These are phyloP conservation scores for Colletotrichum lini DNA, from an alignment of 2,329 filamentous ascomycete species.

Conservation along the genomic window DNA sequence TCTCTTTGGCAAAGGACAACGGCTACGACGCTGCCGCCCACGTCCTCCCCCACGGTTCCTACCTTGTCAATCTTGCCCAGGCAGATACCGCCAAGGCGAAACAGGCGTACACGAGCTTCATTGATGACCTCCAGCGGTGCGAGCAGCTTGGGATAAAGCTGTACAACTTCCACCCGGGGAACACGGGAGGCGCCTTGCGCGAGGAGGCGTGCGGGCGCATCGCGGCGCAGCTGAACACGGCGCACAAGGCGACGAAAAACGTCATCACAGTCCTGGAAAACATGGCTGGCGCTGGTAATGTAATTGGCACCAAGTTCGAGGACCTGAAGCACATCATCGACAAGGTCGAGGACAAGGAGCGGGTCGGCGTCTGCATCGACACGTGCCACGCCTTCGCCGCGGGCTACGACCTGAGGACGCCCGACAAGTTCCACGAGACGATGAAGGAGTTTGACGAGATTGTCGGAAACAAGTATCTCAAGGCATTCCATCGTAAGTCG, in stretches of 20 bases:
- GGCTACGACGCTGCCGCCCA: conserved; percentile 79
- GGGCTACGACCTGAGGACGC: conserved; percentile 88
- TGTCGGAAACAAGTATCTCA: conserved; percentile 84
- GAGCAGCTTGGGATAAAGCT: conserved; percentile 87
- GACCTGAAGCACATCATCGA: conserved; percentile 90
- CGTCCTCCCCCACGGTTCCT: conserved; percentile 93
- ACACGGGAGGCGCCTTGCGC: conserved; percentile 77
- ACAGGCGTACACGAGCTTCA: conserved; percentile 87
- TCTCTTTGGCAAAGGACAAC: conserved; percentile 75
- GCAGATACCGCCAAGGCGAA: conserved; percentile 82
- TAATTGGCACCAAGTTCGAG: conserved; percentile 87
- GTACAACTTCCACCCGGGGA: conserved; percentile 99
- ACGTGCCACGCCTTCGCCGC: conserved; percentile 97
- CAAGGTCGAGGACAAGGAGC: conserved; percentile 82
- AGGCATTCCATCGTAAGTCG: conserved; percentile 78
- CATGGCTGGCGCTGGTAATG: conserved; percentile 92
- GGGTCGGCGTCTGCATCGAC: conserved; percentile 95
- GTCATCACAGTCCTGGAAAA: conserved; percentile 94
- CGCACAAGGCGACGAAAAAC: conserved; percentile 80
- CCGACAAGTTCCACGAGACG: conserved; percentile 79
- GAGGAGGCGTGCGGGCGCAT: conserved; percentile 83
- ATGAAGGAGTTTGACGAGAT: conserved; percentile 82
- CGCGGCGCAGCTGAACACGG: conserved; percentile 84
- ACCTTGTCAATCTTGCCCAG: conserved; percentile 96
- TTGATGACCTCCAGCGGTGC: conserved; percentile 90